Evolutionary conservation across 2,329 filamentous ascomycete species (phyloP).

Genomic region (Hymenoscyphus scutula): DNA sequence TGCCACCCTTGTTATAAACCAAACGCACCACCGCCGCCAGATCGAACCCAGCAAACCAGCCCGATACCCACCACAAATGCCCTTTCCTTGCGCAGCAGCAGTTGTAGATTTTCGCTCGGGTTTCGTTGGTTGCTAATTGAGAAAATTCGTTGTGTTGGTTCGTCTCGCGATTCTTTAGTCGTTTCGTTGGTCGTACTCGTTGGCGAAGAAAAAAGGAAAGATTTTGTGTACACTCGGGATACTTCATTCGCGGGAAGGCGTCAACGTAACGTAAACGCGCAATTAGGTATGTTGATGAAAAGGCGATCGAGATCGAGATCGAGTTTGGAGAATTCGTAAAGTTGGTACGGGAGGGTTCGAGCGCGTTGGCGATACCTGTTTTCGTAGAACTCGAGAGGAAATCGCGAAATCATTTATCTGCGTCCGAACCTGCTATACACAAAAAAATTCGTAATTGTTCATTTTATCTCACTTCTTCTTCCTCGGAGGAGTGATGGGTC

Average conservation of each 20-base stretch:
- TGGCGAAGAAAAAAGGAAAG: slow-evolving; percentile 25
- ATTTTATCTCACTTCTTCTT: slow-evolving; percentile 63
- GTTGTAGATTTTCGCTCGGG: slow-evolving; percentile 16
- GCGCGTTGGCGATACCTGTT: slow-evolving; percentile 29
- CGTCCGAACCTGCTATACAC: slow-evolving; percentile 89
- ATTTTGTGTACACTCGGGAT: slow-evolving; percentile 29
- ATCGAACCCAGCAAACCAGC: slow-evolving; percentile 9
- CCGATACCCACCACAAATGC: slow-evolving; percentile 13
- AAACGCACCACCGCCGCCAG: slow-evolving; percentile 11
- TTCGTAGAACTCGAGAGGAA: slow-evolving; percentile 30
- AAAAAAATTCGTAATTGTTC: slow-evolving; percentile 66
- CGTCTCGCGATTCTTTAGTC: slow-evolving; percentile 24
- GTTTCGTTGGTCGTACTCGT: slow-evolving; percentile 24
- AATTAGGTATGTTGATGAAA: slow-evolving; percentile 33
- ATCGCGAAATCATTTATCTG: slow-evolving; percentile 60
- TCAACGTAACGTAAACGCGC: slow-evolving; percentile 26
- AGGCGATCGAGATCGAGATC: slow-evolving; percentile 19
- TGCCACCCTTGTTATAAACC: slow-evolving; percentile 18
- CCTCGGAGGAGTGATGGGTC: slow-evolving; percentile 67
- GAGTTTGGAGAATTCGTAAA: slow-evolving; percentile 26
- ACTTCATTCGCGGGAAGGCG: slow-evolving; percentile 19
- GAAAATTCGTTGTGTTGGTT: slow-evolving; percentile 22
- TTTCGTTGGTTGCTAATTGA: slow-evolving; percentile 8
- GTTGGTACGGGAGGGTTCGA: slow-evolving; percentile 24
- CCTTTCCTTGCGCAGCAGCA: slow-evolving; percentile 11